Base-by-base conservation (phyloP, 2,329 filamentous ascomycete species). In the Sclerotinia sclerotiorum region DNA sequence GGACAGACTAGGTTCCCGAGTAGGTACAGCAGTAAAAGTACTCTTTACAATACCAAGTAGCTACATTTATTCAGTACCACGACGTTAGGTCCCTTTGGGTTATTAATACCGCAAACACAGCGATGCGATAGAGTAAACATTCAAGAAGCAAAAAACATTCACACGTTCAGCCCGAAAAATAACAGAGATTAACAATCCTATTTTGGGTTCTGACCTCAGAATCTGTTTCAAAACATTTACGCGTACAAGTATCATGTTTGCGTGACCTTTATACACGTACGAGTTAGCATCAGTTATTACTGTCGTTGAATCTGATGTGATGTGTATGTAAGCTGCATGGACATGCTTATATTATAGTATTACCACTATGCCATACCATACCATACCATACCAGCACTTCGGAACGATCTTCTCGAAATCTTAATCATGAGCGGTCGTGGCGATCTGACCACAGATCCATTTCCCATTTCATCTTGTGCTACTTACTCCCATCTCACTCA, bases 141-240 rank as follows among this genome's bases (percentile, higher is more conserved):
- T 5, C 29, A 29, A 29, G 29, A 29, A 29, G 35, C 35, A 10
- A 35, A 17, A 39, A 27, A 8, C 60, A 15, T 51, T 24, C 21
- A 42, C 13, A 7, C 39, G 27, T 21, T 63, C 29, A 51, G 46
- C 44, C 46, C 32, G 7, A 39, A 51, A 21, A 39, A 42, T 27
- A 27, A 15, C n/a, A 19, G 24, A 39, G 13, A 62, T 39, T 7
- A 11, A 44, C 27, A 19, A 49, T 63, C 21, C 60, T 63, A 51
- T 63, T 63, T 62, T 51, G 32, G 46, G n/a, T 42, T 63, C 60
- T 63, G 46, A 63, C 60, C 60, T 63, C 46, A 51, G 60, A 61
- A 11, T 51, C 4, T 3, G 60, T 63, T 63, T 63, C 60, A 39
- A 24, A 42, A 42, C 29, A 39, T 62, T 7, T 27, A 39, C 44